phyloP scores from a whole-genome alignment of 2,329 filamentous ascomycete genomes.

The Zalaria sp. region DNA sequence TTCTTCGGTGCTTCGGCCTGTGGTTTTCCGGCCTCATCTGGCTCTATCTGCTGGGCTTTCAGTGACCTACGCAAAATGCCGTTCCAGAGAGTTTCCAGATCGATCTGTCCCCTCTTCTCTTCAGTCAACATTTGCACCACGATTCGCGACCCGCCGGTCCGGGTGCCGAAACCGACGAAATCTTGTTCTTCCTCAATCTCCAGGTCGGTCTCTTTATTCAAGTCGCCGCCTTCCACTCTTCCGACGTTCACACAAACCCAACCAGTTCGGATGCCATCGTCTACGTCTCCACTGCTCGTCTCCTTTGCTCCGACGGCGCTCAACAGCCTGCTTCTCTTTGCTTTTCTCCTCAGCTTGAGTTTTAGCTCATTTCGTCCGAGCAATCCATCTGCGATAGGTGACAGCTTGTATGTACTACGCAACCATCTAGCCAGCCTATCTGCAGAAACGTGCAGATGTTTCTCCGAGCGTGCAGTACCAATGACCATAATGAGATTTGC shows the following conservation, averaged over 20 bases:
- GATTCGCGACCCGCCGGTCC: constrained; percentile 42
- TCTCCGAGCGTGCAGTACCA: constrained; percentile 79
- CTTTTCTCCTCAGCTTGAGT: constrained; percentile 66
- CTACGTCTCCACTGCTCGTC: constrained; percentile 45
- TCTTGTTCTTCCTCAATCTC: constrained; percentile 29
- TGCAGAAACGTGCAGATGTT: constrained; percentile 81
- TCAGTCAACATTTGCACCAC: constrained; percentile 61
- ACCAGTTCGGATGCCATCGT: constrained; percentile 81
- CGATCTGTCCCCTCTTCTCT: constrained; percentile 52
- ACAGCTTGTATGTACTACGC: constrained; percentile 54
- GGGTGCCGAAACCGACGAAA: constrained; percentile 64
- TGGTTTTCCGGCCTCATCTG: constrained; percentile 3
- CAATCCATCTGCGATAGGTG: constrained; percentile 71
- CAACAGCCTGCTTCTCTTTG: constrained; percentile 67
- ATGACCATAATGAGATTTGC: constrained; percentile 86
- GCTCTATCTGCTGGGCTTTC: constrained; percentile 14
- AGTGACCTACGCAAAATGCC: constrained; percentile 28
- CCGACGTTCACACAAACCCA: constrained; percentile 95
- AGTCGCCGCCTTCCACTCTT: constrained; percentile 52
- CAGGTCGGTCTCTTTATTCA: constrained; percentile 12
- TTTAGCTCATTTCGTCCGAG: constrained; percentile 86
- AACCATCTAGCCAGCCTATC: constrained; percentile 84
- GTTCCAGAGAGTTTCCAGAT: constrained; percentile 52
- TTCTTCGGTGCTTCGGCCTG: too few relatives aligned
- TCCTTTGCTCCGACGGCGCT: constrained; percentile 50